These are phyloP conservation scores for Xanthoconium stramineum DNA, from an alignment of 768 basidiomycete genomes.

Conservation along the genomic window DNA sequence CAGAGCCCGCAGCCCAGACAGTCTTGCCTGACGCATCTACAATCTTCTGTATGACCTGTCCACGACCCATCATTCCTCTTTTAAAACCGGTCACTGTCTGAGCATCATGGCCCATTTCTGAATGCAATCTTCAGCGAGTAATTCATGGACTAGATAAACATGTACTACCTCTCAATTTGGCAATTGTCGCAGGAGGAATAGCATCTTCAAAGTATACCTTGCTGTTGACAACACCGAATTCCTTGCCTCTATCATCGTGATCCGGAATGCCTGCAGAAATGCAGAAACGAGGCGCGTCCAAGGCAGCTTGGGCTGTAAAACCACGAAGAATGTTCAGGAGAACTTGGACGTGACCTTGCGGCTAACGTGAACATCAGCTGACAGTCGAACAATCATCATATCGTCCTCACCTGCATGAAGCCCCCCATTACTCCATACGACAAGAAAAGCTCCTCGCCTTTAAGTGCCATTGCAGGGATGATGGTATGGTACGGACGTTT, in stretches of 20 bases:
- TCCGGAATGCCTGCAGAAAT: constrained; percentile 84
- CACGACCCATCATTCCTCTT: constrained; percentile 71
- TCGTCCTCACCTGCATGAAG: constrained; percentile 67
- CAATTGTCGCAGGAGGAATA: constrained; percentile 58
- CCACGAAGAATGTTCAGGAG: constrained; percentile 87
- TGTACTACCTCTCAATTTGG: constrained; percentile 60
- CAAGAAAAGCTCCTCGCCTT: constrained; percentile 78
- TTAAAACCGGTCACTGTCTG: constrained; percentile 56
- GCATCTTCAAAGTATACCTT: constrained; percentile 90
- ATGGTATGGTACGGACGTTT: constrained; percentile 94
- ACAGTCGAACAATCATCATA: not conserved
- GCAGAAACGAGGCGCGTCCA: constrained; percentile 95
- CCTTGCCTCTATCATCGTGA: constrained; percentile 41
- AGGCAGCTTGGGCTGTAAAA: constrained; percentile 80
- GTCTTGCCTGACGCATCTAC: constrained; percentile 58
- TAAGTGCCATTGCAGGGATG: constrained; percentile 83
- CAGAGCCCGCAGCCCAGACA: constrained; percentile 97
- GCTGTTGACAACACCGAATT: constrained; percentile 65
- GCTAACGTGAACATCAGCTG: constrained; percentile 40
- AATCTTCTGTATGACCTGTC: constrained; percentile 86
- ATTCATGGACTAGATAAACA: not conserved
- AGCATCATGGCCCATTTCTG: constrained; percentile 90
- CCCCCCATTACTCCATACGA: constrained; percentile 92
- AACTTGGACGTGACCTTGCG: constrained; percentile 96
- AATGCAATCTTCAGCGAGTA: not conserved